A percentile compares a stretch with the other conserved stretches of the same genome.
Evolutionary conservation across 2,329 filamentous ascomycete genomes (phyloP).

Genomic region (Whalleya microplaca): DNA sequence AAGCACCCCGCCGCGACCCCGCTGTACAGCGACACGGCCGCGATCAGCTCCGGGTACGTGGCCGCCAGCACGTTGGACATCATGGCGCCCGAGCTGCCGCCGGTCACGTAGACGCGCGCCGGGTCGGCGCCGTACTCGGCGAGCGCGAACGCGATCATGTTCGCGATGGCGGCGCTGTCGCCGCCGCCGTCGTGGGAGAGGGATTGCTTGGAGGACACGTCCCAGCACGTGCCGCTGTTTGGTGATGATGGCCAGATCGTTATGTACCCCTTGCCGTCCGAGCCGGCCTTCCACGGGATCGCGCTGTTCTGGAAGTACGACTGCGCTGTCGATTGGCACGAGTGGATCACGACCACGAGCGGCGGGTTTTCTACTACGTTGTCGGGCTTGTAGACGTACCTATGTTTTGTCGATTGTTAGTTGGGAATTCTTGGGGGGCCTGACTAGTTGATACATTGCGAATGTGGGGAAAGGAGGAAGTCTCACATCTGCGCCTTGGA

Average conservation of each 20-base stretch:
- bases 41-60: slow-evolving; percentile 47
- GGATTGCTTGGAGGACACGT: slow-evolving; percentile 53
- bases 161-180: slow-evolving; percentile 43
- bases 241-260: slow-evolving; percentile 57
- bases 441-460: no score
- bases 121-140: slow-evolving; percentile 37
- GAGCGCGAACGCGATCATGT: slow-evolving; percentile 42
- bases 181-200: slow-evolving; percentile 40
- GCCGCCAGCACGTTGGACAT: slow-evolving; percentile 48
- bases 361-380: slow-evolving; percentile 40
- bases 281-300: slow-evolving; percentile 41
- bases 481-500: slow-evolving; percentile 42
- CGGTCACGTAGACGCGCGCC: slow-evolving; percentile 40
- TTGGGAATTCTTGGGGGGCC: no score
- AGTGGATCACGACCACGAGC: slow-evolving; percentile 43
- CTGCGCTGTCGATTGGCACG: slow-evolving; percentile 42
- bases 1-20: slow-evolving; percentile 49
- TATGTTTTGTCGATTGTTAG: slow-evolving; percentile 15
- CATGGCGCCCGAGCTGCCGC: slow-evolving; percentile 42
- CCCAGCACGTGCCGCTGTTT: slow-evolving; percentile 57
- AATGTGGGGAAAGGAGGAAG: not conserved
- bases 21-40: slow-evolving; percentile 42
- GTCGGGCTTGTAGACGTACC: slow-evolving; percentile 43
- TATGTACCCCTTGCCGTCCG: slow-evolving; percentile 42
- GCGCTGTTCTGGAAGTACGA: slow-evolving; percentile 41